These are phyloP conservation scores for Rhodotorula diobovata DNA, from an alignment of 768 basidiomycete species.

Conservation along the genomic window DNA sequence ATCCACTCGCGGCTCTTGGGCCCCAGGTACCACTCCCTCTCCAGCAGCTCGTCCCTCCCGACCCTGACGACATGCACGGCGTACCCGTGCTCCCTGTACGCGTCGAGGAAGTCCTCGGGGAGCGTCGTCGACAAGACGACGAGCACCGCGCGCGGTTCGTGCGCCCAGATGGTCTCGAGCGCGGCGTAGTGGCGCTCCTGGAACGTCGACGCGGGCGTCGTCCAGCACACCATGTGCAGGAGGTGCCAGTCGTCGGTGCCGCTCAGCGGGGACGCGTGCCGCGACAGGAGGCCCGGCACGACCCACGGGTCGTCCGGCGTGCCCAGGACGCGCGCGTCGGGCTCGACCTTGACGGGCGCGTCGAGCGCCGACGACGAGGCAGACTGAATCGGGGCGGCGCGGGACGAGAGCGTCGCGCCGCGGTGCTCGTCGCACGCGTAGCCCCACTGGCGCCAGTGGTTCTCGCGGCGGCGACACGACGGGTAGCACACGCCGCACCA, in stretches of 20 bases:
- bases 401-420: slow-evolving; percentile 25
- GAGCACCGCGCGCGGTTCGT: slow-evolving; percentile 32
- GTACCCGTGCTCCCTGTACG: slow-evolving; percentile 24
- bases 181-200: slow-evolving; percentile 30
- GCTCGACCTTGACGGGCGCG: slow-evolving; percentile 8
- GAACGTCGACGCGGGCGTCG: slow-evolving; percentile 20
- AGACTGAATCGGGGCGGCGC: not conserved
- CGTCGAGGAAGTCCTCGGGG: slow-evolving; percentile 25
- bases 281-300: slow-evolving; percentile 33
- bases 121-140: slow-evolving; percentile 33
- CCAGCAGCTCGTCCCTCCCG: slow-evolving; percentile 21
- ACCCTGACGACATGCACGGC: slow-evolving; percentile 31
- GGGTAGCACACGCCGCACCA: slow-evolving; percentile 39
- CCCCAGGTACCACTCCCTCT: slow-evolving; percentile 30
- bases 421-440: slow-evolving; percentile 35
- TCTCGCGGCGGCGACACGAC: slow-evolving; percentile 23
- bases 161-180: slow-evolving; percentile 36
- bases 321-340: slow-evolving; percentile 16
- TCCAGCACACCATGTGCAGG: slow-evolving; percentile 32
- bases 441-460: slow-evolving; percentile 23
- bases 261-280: slow-evolving; percentile 15
- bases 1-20: slow-evolving; percentile 31
- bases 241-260: slow-evolving; percentile 34
- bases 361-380: not conserved
- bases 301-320: slow-evolving; percentile 36